Conservation (phyloP, 306 rosid genomes). For the Quercus mongolica region DNA sequence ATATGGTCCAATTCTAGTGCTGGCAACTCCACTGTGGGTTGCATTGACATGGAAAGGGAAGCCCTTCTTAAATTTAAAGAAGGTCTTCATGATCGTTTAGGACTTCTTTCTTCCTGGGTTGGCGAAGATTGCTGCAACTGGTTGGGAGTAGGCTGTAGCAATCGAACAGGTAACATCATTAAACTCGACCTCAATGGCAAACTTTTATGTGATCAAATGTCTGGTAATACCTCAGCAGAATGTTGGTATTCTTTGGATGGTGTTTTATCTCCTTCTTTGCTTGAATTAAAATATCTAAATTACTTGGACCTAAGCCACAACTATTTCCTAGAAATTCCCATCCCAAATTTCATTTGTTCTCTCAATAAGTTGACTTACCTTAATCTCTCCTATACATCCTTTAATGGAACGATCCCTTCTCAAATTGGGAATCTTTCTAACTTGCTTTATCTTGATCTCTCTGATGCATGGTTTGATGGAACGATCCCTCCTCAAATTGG, state of each 20-base stretch:
- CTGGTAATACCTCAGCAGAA: too few species aligned
- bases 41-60: too few species aligned
- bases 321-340: accelerated
- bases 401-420: constrained; percentile 15
- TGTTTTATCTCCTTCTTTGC: constrained; percentile 17
- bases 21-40: too few species aligned
- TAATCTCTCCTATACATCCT: too few species aligned
- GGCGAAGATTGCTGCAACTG: constrained; percentile 22
- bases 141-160: constrained; percentile 17
- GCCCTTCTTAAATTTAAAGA: too few species aligned
- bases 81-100: neutral
- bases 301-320: too few species aligned
- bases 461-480: accelerated
- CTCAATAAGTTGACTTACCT: too few species aligned
- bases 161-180: constrained; percentile 6
- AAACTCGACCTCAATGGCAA: constrained; percentile 8
- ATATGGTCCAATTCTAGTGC: too few species aligned
- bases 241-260: neutral
- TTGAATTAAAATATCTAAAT: neutral
- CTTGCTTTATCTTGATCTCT: neutral
- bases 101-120: constrained; percentile 21
- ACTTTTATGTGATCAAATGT: neutral
- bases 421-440: too few species aligned
- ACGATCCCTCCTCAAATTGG: neutral
- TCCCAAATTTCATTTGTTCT: too few species aligned